Base-by-base conservation (phyloP, 2,329 filamentous ascomycete species). In the Phoma herbarum region DNA sequence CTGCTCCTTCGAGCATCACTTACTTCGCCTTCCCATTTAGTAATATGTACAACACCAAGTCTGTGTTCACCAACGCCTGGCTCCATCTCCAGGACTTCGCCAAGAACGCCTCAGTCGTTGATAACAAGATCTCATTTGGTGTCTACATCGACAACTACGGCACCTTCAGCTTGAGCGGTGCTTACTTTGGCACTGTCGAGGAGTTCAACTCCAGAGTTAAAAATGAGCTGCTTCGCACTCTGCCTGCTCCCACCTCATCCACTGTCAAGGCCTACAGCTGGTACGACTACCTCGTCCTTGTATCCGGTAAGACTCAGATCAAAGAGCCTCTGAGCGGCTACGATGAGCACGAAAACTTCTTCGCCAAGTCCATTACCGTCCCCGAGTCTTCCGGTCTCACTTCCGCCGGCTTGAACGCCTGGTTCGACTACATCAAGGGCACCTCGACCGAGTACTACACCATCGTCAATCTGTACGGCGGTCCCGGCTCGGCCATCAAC, bases 211-310 rank as follows among this genome's bases (percentile, higher is more conserved):
- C 61, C 18, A 75, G 68, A 25, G 74, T 81, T 23, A 68, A 70
- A 28, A 73, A 78, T 2, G 77, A 78, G 52, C 67, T 82, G 12
- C 66, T 80, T 4, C 73, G 76, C 51, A 71, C 68, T 0, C 72
- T 80, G 14, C 72, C 76, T 9, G 54, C 62, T 6, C 63, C 74
- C 7, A 54, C 60, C 1, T 53, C 61, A 6, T 61, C 64, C 29
- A 72, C 62, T 0, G 67, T 76, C 22, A 57, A 62, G 43, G 68
- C 63, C 8, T 62, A 71, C 73, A 72, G 66, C 54, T 77, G 73
- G 72, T 76, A 77, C 54, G 66, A 73, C 45, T 78, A 77, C 52
- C 71, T 80, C 79, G 78, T 70, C 72, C 84, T 62, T 79, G 78
- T 72, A 4, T 73, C 71, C 12, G 73, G 69, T 59, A 61, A 67